Base-by-base conservation (phyloP, 768 basidiomycete species). In the Boletus rubescentipes region DNA sequence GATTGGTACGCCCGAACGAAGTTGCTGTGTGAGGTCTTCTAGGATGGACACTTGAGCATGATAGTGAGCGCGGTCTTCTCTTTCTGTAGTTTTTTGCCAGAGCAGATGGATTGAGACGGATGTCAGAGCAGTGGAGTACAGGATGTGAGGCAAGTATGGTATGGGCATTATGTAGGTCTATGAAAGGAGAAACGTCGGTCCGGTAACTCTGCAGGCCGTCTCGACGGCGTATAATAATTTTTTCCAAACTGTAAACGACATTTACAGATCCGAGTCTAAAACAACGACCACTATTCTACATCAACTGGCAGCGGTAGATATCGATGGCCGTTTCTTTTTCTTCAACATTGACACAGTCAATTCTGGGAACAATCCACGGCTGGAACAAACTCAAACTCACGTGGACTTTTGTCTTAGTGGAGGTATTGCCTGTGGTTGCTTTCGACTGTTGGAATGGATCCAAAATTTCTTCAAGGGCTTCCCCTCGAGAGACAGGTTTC, bases 51-150 rank as follows among this genome's bases (percentile, higher is more conserved):
- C 73, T 53, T 80, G 85, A 5, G 87, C 85, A 47, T 77, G 67
- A 39, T 78, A 63, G 23, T 79, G 79, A 15, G 81, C 74, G 39
- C 78, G 78, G 53, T 87, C 82, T 39, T 82, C 82, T 42, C 76
- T 78, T 34, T 75, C 72, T 0, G 62, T 61, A 45, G 75, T 79
- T 54, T 82, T 77, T 48, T 81, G 77, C 63, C 71, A 76, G 36
- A 88, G 76, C 26, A 87, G 73, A 68, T 90, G 86, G 52, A 87
- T 82, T 29, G 86, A 82, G 55, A 88, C 67, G 21, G 87, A 87
- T 43, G 80, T 82, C 61, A 87, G 74, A 9, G 84, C 85, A 42
- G 84, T 71, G 31, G 85, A 81, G 67, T 82, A 89, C 57, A 88
- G 48, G 49, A 85, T 72, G 60, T 89, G 86, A 29, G 83, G 85